Percentiles rank a stretch among this genome's conserved stretches.
Conservation (phyloP, 495 filamentous ascomycete genomes). For the Penicillium bovifimosum region DNA sequence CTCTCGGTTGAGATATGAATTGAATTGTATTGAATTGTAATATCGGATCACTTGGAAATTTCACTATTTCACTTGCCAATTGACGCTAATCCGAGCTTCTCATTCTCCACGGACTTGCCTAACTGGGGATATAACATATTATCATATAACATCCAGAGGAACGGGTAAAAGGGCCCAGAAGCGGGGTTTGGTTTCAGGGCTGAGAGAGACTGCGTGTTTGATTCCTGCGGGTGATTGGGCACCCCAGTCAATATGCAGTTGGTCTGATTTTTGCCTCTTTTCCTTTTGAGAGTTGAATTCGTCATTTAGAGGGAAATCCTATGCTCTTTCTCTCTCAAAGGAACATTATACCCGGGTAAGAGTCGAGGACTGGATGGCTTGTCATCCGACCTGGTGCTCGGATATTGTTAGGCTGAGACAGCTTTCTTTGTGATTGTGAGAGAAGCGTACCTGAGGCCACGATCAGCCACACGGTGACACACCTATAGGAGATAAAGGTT, state of each 20-base stretch:
- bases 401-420: neutral
- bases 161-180: neutral
- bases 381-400: constrained; percentile 2
- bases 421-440: neutral
- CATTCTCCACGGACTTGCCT: neutral
- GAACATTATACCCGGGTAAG: too few species aligned
- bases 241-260: neutral
- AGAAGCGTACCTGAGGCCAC: neutral
- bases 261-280: neutral
- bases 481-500: neutral
- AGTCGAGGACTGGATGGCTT: too few species aligned
- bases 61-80: too few species aligned
- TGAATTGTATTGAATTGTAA: too few species aligned
- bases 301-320: neutral
- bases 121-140: neutral
- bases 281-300: neutral
- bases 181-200: constrained; percentile 6
- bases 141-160: neutral
- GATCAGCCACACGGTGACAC: neutral
- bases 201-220: neutral
- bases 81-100: neutral
- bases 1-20: neutral
- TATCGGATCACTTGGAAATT: too few species aligned
- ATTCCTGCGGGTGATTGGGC: neutral
- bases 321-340: too few species aligned